Evolutionary conservation across 2,329 filamentous ascomycete species (phyloP).

Genomic region (Colletotrichum echinochloae): DNA sequence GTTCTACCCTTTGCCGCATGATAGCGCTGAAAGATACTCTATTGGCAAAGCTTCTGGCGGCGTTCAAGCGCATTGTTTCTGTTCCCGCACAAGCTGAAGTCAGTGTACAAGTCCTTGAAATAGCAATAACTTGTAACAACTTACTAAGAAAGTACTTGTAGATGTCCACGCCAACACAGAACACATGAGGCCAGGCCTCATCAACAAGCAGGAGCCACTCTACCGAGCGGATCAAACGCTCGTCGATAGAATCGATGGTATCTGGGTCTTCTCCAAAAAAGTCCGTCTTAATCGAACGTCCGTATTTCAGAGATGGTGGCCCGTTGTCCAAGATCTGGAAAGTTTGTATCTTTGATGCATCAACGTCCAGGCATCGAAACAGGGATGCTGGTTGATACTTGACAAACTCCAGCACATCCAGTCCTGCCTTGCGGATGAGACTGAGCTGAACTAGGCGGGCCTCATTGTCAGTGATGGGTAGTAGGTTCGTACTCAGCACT

Average conservation of each 20-base stretch:
- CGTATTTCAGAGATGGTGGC: constrained; percentile 65
- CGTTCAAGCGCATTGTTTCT: constrained; percentile 65
- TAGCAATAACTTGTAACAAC: constrained; percentile 53
- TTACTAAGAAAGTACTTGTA: constrained; percentile 87
- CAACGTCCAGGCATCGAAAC: constrained; percentile 59
- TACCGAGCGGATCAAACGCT: constrained; percentile 79
- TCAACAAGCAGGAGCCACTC: constrained; percentile 87
- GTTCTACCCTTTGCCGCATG: constrained; percentile 55
- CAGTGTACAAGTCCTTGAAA: constrained; percentile 40
- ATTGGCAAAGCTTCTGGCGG: constrained; percentile 65
- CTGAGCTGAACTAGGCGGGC: constrained; percentile 77
- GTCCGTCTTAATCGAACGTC: constrained; percentile 75
- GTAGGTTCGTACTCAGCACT: constrained; percentile 81
- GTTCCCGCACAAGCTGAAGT: constrained; percentile 1
- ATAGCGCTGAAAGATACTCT: constrained; percentile 64
- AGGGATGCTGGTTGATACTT: constrained; percentile 71
- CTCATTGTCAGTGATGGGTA: constrained; percentile 74
- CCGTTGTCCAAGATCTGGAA: constrained; percentile 65
- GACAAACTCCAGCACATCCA: constrained; percentile 81
- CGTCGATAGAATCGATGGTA: constrained; percentile 70
- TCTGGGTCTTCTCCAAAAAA: constrained; percentile 75
- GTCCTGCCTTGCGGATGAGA: constrained; percentile 79
- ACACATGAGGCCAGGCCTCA: constrained; percentile 78
- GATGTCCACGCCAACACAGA: constrained; percentile 75
- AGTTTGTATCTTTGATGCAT: constrained; percentile 46